Evolutionary conservation across 495 filamentous ascomycete species (phyloP), one percentile per base, ranked within the genome.

Genomic region (Xeromyces bisporus): DNA sequence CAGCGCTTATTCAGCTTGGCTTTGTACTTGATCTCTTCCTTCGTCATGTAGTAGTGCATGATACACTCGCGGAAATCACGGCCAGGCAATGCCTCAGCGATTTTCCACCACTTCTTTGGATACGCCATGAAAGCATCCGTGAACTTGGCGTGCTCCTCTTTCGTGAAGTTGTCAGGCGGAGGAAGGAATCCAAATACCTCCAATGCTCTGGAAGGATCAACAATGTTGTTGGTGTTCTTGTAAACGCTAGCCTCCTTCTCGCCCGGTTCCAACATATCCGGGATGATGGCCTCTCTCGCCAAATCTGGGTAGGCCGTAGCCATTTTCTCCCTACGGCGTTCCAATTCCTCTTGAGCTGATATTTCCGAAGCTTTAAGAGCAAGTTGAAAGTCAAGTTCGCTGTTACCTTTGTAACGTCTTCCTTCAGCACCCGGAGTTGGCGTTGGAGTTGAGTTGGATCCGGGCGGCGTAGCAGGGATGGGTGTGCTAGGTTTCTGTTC

Each of bases 21-120:
- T 53, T 93, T 91, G 43, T 93, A 87, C 35, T 82, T 83, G 15
- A 74, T 72, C 35, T 74, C 68, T 43, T 80, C 74, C 53, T 97
- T 97, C 34, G 79, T 93, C 38, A 85, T 69, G 51, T 97, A 97
- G 50, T 97, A 96, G 50, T 96, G 91, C 40, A 83, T 66, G 40
- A 97, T 94, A 47, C 81, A 91, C 29, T 85, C 73, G 40, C 79
- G 73, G 54, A 78, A 89, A 40, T 77, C 74, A 11, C 86, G 75
- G 13, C 67, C 62, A 7, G 73, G 66, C 8, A 93, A 48, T 14
- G 66, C 62, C 15, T 77, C 73, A 2, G 87, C 80, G 33, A 97
- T 85, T 45, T 77, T 79, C 28, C 82, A 79, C 78, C 83, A 97
- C 48, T 82, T 79, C 66, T 97, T 97, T 0, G 87, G 86, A 35